Base-by-base conservation (phyloP, 2,329 filamentous ascomycete genomes). In the Trichoderma sp. region DNA sequence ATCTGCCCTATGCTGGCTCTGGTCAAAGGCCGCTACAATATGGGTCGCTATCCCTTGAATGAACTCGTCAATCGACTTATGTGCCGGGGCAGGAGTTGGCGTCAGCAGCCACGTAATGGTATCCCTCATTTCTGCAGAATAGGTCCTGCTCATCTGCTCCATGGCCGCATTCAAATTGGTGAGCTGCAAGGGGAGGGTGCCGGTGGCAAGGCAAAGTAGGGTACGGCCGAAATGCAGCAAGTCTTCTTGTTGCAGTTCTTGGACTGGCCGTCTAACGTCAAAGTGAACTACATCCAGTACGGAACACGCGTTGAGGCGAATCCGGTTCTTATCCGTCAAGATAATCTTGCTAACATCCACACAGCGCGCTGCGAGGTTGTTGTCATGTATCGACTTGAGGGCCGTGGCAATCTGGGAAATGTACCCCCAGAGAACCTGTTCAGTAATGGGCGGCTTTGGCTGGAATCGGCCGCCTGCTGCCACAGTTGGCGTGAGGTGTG, bases 341-440 rank as follows among this genome's bases (percentile, higher is more conserved):
- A 99, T 87, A 71, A 99, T 91, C 80, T 98, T 98, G 81, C 90
- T 95, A 13, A 93, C 87, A 72, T 96, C 93, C 59, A 99, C 90
- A 67, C 95, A 92, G 63, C 95, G 89, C 47, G 95, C 95, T 26
- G 96, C 95, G 53, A 98, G 85, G 23, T 93, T 92, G 70, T 88
- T 88, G 13, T 87, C 86, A 79, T 99, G 96, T 50, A 99, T 95
- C 0, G 92, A 88, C 78, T 93, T 95, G 43, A 99, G 84, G 1
- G 93, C 96, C 74, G 92, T 96, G 50, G 94, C 91, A 73, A 99
- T 91, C 80, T 99, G 96, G 6, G 95, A 92, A 73, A 98, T 90
- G 79, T 98, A 99, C 58, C 90, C 90, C 96, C 96, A 99, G 2
- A 99, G 82, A 1, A 93, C 86, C 70, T 90, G 88, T 80, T 98